phyloP scores from a whole-genome alignment of 2,329 filamentous ascomycete genomes.

The Botrytis pseudocinerea region DNA sequence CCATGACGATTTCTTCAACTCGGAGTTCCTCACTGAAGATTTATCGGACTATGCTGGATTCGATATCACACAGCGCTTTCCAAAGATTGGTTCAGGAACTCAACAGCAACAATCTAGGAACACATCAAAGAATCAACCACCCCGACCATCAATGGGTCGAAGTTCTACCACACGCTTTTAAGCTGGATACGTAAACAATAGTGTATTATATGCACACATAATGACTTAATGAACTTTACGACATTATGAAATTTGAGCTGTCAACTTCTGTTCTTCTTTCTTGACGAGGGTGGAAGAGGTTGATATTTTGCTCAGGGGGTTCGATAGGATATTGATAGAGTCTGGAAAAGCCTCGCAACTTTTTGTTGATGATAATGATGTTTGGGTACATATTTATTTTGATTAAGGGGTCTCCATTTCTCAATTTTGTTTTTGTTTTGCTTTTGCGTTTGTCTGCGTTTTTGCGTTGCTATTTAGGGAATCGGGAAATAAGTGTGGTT shows the following conservation, averaged over 20 bases:
- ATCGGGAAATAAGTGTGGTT: conserved; percentile 1
- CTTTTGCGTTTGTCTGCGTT: conserved; percentile 11
- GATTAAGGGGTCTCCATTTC: conserved; percentile 5
- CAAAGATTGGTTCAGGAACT: conserved; percentile 66
- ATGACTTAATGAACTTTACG: conserved; percentile 29
- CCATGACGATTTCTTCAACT: conserved; percentile 54
- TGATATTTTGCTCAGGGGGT: conserved; percentile 10
- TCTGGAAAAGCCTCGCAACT: conserved; percentile 18
- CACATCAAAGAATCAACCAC: conserved; percentile 31
- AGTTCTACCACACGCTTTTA: conserved; percentile 41
- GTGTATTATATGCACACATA: conserved; percentile 26
- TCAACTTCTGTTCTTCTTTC: conserved; percentile 18
- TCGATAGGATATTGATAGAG: conserved; percentile 12
- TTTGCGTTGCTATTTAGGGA: conserved; percentile 13
- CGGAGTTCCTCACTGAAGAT: conserved; percentile 60
- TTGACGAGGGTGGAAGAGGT: conserved; percentile 3
- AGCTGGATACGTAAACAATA: conserved; percentile 24
- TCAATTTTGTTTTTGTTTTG: neutral
- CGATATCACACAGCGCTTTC: conserved; percentile 74
- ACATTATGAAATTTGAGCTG: conserved; percentile 27
- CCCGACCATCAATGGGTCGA: conserved; percentile 36
- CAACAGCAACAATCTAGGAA: conserved; percentile 30
- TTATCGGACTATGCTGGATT: conserved; percentile 59
- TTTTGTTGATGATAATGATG: conserved; percentile 23
- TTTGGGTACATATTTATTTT: conserved; percentile 22